phyloP scores from a whole-genome alignment of 306 rosid genomes.

The Lupinus albus region DNA sequence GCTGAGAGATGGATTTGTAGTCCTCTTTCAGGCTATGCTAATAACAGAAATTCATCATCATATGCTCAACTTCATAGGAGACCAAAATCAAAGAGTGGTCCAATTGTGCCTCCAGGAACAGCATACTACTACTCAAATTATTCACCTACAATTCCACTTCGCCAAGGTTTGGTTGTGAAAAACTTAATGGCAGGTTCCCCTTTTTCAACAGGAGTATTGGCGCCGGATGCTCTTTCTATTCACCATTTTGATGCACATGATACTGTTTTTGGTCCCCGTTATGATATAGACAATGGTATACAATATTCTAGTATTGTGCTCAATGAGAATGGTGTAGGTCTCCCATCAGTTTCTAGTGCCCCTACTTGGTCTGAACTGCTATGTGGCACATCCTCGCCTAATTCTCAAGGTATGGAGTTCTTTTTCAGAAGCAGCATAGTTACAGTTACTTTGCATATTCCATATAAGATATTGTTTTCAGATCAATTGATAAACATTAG shows the following conservation, averaged over 20 bases:
- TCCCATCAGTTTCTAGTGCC: constrained; percentile 37
- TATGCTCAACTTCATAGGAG: constrained; percentile 54
- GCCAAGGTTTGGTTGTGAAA: constrained; percentile 49
- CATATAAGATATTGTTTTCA: background rate
- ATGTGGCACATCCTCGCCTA: constrained; percentile 51
- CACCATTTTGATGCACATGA: constrained; percentile 56
- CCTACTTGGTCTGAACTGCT: constrained; percentile 58
- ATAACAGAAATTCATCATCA: constrained; percentile 18
- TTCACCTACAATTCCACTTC: constrained; percentile 52
- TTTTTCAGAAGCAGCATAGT: background rate
- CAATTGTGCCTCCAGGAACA: constrained; percentile 63
- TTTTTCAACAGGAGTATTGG: constrained; percentile 72
- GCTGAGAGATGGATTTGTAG: constrained; percentile 98
- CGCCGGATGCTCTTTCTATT: constrained; percentile 60
- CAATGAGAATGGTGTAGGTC: constrained; percentile 23
- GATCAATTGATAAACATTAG: background rate
- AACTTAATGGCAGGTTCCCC: constrained; percentile 61
- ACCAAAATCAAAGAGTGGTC: constrained; percentile 88
- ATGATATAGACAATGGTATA: constrained; percentile 45
- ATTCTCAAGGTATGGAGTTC: constrained; percentile 51
- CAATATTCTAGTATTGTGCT: constrained; percentile 35
- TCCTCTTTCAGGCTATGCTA: constrained; percentile 56
- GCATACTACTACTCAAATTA: constrained; percentile 47
- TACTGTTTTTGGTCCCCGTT: constrained; percentile 46
- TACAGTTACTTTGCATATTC: constrained; percentile 8